Evolutionary conservation across 2,329 filamentous ascomycete genomes (phyloP), one percentile per base, ranked within the genome.

Genomic region (Aspergillus arachidicola): DNA sequence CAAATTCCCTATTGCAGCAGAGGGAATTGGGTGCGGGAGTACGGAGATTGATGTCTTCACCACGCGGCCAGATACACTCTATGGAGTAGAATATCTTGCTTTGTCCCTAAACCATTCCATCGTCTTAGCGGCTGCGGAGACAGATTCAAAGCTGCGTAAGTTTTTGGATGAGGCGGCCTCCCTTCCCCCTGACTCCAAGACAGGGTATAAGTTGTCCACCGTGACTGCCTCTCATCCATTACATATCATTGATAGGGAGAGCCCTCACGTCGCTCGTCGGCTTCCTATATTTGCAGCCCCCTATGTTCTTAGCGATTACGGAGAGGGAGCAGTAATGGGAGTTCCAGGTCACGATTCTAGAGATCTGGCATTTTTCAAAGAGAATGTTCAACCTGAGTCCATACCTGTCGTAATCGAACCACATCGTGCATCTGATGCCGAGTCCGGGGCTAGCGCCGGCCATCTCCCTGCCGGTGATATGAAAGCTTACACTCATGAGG

Each of bases 301-400:
- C 0, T 96, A 96, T 73, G 93, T 96, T 12, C 82, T 96, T 6
- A 90, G 90, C 30, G 91, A 93, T 72, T 95, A 96, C 69, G 92
- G 93, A 19, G 91, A 93, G 68, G 93, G 93, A 1, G 93, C 93
- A 11, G 90, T 96, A 2, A 96, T 97, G 93, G 93, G 93, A 50
- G 93, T 96, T 9, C 93, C 93, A 0, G 93, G 89, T 2, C 93
- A 97, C 72, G 93, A 97, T 76, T 74, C 84, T 5, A 86, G 92
- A 58, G 93, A 97, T 70, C 83, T 91, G 76, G 85, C 86, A 1
- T 97, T 96, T 75, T 96, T 92, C 90, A 87, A 85, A 69, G 82
- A 88, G 62, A 92, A 96, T 67, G 82, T 85, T 34, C 81, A 83
- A 6, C 81, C 85, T 4, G 80, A 86, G 53, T 86, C 87, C 2